phyloP scores from a whole-genome alignment of 176 grass and related monocot species.

The Phyllostachys edulis region DNA sequence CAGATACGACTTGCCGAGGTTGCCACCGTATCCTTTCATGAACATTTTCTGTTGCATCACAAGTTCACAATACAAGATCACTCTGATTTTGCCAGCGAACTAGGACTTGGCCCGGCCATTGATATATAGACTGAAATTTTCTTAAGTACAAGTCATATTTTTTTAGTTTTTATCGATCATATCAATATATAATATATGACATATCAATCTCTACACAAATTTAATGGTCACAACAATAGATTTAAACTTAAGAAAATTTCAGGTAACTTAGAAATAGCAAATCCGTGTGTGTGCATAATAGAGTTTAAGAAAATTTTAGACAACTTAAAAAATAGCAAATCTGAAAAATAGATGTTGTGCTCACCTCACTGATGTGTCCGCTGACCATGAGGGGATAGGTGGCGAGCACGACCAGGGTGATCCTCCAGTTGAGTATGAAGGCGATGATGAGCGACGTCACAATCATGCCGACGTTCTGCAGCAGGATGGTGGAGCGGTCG shows the following conservation, averaged over 20 bases:
- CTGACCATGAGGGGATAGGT: constrained; percentile 92
- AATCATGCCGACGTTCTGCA: constrained; percentile 95
- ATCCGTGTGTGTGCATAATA: no score
- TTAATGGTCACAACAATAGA: no score
- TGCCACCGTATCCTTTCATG: constrained; percentile 91
- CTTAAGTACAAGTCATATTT: no score
- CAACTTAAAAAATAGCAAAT: no score
- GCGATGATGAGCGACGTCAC: constrained; percentile 84
- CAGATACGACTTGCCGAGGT: constrained; percentile 78
- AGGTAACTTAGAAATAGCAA: no score
- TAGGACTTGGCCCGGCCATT: background rate
- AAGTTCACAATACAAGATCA: background rate
- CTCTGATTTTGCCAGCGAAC: background rate
- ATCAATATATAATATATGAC: no score
- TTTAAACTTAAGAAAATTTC: no score
- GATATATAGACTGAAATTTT: no score
- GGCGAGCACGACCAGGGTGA: constrained; percentile 83
- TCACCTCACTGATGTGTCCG: constrained; percentile 93
- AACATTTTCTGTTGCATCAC: constrained; percentile 74
- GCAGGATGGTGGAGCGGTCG: constrained; percentile 80
- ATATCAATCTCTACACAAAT: no score
- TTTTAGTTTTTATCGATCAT: no score
- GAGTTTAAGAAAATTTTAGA: no score
- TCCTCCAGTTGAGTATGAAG: constrained; percentile 88
- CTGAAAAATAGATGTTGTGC: background rate